Evolutionary conservation across 1,284 basidiomycete species (phyloP).

Genomic region (Ganoderma multipileum): DNA sequence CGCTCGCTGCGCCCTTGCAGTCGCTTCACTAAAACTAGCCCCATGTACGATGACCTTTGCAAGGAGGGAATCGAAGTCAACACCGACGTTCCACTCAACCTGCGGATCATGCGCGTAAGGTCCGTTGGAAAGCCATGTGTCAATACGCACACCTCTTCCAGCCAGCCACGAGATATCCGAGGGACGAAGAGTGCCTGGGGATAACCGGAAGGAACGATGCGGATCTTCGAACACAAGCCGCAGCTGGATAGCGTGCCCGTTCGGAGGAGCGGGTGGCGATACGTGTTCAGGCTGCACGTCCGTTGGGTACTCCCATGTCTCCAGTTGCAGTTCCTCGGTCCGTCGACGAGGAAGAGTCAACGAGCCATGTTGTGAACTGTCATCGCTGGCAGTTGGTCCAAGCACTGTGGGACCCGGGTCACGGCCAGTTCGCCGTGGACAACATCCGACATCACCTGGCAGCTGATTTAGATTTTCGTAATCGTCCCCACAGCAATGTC

Average conservation of each 20-base stretch:
- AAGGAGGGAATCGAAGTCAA: conserved; percentile 49
- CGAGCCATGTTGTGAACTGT: too few species aligned
- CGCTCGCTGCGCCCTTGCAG: conserved; percentile 41
- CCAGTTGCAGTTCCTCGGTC: conserved; percentile 38
- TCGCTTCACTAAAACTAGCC: conserved; percentile 41
- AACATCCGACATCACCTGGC: too few species aligned
- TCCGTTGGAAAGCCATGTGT: conserved; percentile 45
- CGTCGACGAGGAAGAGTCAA: too few species aligned
- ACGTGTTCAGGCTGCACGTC: conserved; percentile 21
- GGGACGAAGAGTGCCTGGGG: conserved; percentile 40
- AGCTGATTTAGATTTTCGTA: too few species aligned
- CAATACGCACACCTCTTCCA: conserved; percentile 47
- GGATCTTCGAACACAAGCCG: conserved; percentile 50
- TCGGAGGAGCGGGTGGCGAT: conserved; percentile 28
- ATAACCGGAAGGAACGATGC: conserved; percentile 41
- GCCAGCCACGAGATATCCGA: conserved; percentile 44
- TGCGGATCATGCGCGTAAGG: neutral
- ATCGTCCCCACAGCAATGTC: too few species aligned
- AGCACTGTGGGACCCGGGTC: too few species aligned
- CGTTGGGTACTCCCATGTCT: neutral
- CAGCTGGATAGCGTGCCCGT: conserved; percentile 44
- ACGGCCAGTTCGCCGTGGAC: too few species aligned
- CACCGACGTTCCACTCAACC: conserved; percentile 41
- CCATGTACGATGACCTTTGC: conserved; percentile 48
- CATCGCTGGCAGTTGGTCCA: too few species aligned